Percentiles rank a stretch among this genome's conserved stretches.
Evolutionary conservation across 2,329 filamentous ascomycete species (phyloP).

Genomic region (Cladosporium halotolerans): DNA sequence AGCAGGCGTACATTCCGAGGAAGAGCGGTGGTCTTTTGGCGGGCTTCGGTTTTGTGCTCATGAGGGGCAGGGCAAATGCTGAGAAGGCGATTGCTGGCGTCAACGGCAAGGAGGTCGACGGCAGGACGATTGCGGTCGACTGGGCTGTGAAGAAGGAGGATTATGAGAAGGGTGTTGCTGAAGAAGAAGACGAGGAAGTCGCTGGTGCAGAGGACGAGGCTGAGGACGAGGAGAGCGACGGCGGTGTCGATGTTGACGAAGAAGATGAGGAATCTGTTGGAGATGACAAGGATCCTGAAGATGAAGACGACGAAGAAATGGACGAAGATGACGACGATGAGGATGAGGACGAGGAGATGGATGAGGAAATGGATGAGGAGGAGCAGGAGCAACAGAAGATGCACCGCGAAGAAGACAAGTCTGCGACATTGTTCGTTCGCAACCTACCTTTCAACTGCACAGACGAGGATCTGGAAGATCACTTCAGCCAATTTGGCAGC

Average conservation of each 20-base stretch:
- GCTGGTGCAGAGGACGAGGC: constrained; percentile 33
- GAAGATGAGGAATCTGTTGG: constrained; percentile 33
- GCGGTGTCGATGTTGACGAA: constrained; percentile 16
- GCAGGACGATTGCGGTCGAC: constrained; percentile 83
- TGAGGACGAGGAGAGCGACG: constrained; percentile 36
- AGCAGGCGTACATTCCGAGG: constrained; percentile 77
- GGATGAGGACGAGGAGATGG: constrained; percentile 30
- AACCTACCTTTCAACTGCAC: constrained; percentile 87
- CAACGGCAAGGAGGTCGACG: constrained; percentile 87
- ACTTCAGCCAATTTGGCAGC: constrained; percentile 84
- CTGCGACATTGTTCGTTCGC: constrained; percentile 80
- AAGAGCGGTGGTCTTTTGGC: constrained; percentile 61
- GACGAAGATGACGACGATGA: constrained; percentile 36
- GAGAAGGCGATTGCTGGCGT: constrained; percentile 77
- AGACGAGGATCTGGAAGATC: constrained; percentile 73
- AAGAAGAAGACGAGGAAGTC: constrained; percentile 27
- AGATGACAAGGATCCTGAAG: constrained; percentile 36
- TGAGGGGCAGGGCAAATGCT: constrained; percentile 83
- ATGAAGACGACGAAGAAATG: constrained; percentile 38
- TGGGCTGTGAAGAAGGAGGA: constrained; percentile 91
- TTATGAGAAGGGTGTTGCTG: constrained; percentile 48
- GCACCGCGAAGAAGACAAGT: constrained; percentile 53
- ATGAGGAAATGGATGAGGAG: constrained; percentile 36
- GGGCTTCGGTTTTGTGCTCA: constrained; percentile 88
- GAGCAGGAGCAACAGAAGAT: constrained; percentile 36